Evolutionary conservation across 805 yeast species (phyloP).

Genomic region (Yamadazyma olivae): DNA sequence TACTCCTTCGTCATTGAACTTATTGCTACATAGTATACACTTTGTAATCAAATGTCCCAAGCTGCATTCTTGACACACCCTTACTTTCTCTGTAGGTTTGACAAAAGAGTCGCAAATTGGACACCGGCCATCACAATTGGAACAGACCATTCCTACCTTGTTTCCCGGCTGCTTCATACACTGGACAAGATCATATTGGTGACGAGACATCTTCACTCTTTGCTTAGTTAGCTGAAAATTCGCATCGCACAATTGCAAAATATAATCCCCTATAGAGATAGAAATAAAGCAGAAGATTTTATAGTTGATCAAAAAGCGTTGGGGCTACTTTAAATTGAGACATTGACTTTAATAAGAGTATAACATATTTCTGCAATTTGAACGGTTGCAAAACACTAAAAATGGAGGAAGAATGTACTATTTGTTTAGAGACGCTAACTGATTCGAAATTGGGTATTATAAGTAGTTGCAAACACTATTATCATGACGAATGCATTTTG

Average conservation of each 20-base stretch:
- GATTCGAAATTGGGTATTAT: slow-evolving; percentile 22
- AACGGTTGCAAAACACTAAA: no score
- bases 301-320: no score
- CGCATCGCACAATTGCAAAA: background rate
- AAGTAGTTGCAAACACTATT: slow-evolving; percentile 46
- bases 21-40: slow-evolving; percentile 77
- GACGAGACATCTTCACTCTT: slow-evolving; percentile 78
- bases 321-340: no score
- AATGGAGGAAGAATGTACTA: slow-evolving; percentile 46
- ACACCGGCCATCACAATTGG: slow-evolving; percentile 87
- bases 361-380: no score
- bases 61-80: slow-evolving; percentile 84
- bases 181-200: slow-evolving; percentile 78
- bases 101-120: slow-evolving; percentile 88
- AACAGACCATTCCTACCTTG: slow-evolving; percentile 66
- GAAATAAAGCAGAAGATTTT: no score
- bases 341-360: no score
- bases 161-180: slow-evolving; percentile 87
- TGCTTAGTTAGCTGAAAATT: background rate
- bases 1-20: slow-evolving; percentile 46
- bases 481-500: slow-evolving; percentile 55
- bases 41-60: slow-evolving; percentile 60
- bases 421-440: slow-evolving; percentile 46
- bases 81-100: slow-evolving; percentile 61
- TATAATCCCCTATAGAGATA: background rate